phyloP scores from a whole-genome alignment of 2,329 filamentous ascomycete genomes.

The Fonsecaea multimorphosa region DNA sequence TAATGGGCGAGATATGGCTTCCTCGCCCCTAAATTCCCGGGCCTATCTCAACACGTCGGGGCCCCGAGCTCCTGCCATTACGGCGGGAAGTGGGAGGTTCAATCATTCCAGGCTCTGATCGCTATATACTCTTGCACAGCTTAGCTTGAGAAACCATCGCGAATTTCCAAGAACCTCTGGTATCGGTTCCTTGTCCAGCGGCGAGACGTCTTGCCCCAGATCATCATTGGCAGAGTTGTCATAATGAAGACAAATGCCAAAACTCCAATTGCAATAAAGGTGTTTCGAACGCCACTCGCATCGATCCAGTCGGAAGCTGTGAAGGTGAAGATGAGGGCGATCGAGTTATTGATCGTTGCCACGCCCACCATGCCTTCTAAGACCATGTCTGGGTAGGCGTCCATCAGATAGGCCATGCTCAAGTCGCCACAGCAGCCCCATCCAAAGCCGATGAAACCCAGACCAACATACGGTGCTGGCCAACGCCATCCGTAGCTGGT shows the following conservation, averaged over 20 bases:
- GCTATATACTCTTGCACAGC: neutral
- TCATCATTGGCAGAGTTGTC: slow-evolving; percentile 61
- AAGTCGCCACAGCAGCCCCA: slow-evolving; percentile 65
- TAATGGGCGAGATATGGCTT: slow-evolving; percentile 23
- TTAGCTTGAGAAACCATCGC: slow-evolving; percentile 48
- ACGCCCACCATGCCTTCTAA: slow-evolving; percentile 66
- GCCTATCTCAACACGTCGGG: slow-evolving; percentile 22
- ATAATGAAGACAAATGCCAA: slow-evolving; percentile 60
- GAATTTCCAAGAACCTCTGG: slow-evolving; percentile 55
- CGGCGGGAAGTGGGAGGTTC: slow-evolving; percentile 39
- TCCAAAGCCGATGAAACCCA: slow-evolving; percentile 65
- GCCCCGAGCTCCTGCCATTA: slow-evolving; percentile 28
- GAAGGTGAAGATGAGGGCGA: slow-evolving; percentile 63
- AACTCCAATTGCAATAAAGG: slow-evolving; percentile 60
- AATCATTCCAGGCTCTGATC: too few species aligned
- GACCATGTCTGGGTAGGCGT: slow-evolving; percentile 63
- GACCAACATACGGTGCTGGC: slow-evolving; percentile 61
- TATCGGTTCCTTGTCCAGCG: slow-evolving; percentile 57
- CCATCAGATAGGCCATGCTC: slow-evolving; percentile 61
- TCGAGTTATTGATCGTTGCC: slow-evolving; percentile 62
- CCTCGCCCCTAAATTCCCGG: slow-evolving; percentile 32
- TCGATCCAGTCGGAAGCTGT: slow-evolving; percentile 58
- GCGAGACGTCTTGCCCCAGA: slow-evolving; percentile 59
- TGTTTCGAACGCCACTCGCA: slow-evolving; percentile 53
- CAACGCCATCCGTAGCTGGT: slow-evolving; percentile 59